phyloP scores from a whole-genome alignment of 1,139 yeast species.

The Candida glucosophila region DNA sequence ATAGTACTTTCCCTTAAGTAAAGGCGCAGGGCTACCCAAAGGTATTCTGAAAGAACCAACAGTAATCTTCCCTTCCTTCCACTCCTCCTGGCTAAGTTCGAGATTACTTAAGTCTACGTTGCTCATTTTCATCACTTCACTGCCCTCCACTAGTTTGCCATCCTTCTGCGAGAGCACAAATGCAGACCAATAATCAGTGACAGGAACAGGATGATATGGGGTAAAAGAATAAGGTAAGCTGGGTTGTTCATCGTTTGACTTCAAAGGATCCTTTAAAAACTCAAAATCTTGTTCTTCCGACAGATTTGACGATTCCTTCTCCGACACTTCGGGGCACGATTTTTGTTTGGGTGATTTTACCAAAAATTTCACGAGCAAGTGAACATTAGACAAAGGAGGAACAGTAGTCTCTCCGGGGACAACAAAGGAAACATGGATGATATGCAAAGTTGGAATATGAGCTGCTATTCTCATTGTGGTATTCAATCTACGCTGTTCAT shows the following conservation, averaged over 20 bases:
- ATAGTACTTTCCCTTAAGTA: constrained; percentile 48
- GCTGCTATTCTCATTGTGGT: constrained; percentile 53
- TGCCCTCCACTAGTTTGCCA: constrained; percentile 60
- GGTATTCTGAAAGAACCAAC: constrained; percentile 71
- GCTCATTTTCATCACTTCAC: constrained; percentile 46
- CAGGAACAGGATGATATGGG: constrained; percentile 61
- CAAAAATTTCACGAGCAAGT: constrained; percentile 65
- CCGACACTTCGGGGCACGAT: constrained; percentile 43
- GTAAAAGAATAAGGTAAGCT: constrained; percentile 53
- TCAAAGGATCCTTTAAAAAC: constrained; percentile 62
- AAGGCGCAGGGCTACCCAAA: constrained; percentile 65
- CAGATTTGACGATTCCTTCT: constrained; percentile 25
- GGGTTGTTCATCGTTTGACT: constrained; percentile 59
- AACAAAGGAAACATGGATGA: constrained; percentile 63
- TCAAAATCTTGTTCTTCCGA: constrained; percentile 50
- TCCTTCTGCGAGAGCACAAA: constrained; percentile 66
- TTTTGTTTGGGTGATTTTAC: constrained; percentile 65
- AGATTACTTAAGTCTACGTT: constrained; percentile 51
- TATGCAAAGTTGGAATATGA: constrained; percentile 60
- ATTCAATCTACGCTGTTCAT: constrained; percentile 34
- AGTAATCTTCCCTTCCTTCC: constrained; percentile 37
- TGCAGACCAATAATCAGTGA: constrained; percentile 58
- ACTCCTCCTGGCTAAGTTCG: constrained; percentile 37
- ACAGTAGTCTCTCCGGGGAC: constrained; percentile 84
- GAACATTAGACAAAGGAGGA: constrained; percentile 68